Evolutionary conservation across 495 filamentous ascomycete genomes (phyloP).

Genomic region (Aspergillus cristatus): DNA sequence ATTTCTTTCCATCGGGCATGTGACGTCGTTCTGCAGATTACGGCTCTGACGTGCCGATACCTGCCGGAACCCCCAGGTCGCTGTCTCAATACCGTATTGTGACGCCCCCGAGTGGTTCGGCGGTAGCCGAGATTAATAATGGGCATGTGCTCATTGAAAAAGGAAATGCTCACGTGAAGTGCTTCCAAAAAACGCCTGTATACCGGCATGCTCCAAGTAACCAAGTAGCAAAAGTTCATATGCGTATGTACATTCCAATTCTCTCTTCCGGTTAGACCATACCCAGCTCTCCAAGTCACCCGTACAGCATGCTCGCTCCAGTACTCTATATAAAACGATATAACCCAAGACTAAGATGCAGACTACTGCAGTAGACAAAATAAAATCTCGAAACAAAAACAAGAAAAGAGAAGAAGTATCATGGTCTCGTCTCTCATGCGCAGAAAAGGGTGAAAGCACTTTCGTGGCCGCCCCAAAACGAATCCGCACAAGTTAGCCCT

Average conservation of each 20-base stretch:
- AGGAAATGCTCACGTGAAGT: too few species aligned
- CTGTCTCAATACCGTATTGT: constrained; percentile 9
- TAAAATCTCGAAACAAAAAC: neutral
- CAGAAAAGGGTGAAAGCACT: constrained; percentile 4
- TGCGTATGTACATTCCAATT: too few species aligned
- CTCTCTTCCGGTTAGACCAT: too few species aligned
- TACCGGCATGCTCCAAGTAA: too few species aligned
- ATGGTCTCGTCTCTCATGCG: constrained; percentile 16
- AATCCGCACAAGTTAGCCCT: too few species aligned
- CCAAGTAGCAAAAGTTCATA: too few species aligned
- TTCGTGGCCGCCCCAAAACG: neutral
- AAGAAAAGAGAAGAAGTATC: constrained; percentile 3
- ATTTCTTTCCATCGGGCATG: constrained; percentile 8
- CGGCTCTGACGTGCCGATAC: constrained; percentile 34
- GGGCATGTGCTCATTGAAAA: too few species aligned
- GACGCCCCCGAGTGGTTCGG: constrained; percentile 14
- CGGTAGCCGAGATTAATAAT: too few species aligned
- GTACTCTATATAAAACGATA: neutral
- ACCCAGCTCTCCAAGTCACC: too few species aligned
- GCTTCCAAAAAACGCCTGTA: too few species aligned
- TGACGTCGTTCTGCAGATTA: constrained; percentile 20
- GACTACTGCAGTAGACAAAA: neutral
- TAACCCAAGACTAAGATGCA: neutral
- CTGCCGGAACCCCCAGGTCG: constrained; percentile 6
- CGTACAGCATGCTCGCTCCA: too few species aligned